Conservation (phyloP, 2,329 filamentous ascomycete species). For the Claviceps humidiphila region DNA sequence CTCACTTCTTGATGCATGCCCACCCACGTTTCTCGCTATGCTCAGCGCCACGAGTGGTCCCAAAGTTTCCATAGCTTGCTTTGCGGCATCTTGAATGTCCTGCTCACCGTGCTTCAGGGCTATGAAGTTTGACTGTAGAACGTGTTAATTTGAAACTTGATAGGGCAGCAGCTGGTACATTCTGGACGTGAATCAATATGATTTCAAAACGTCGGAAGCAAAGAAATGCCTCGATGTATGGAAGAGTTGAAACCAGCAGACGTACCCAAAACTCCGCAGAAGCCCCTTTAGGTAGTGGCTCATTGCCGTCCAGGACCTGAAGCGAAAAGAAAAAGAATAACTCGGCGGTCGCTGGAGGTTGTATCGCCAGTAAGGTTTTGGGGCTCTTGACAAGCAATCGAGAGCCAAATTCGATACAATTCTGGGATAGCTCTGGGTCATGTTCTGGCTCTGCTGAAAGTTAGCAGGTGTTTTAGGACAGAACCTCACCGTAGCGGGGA, state of each 20-base stretch:
- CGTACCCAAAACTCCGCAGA: constrained; percentile 65
- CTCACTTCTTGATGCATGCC: constrained; percentile 56
- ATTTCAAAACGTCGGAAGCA: too few relatives aligned
- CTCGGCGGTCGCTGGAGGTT: constrained; percentile 43
- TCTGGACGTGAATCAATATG: background rate
- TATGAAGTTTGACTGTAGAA: constrained; percentile 37
- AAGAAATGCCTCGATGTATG: too few relatives aligned
- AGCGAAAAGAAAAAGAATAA: constrained; percentile 61
- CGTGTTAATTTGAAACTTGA: background rate
- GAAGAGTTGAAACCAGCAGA: background rate
- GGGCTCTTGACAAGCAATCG: constrained; percentile 49
- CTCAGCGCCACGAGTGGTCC: constrained; percentile 47
- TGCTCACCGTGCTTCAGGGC: constrained; percentile 29
- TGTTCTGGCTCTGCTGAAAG: constrained; percentile 46
- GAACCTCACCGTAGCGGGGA: background rate
- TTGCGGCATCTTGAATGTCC: constrained; percentile 29
- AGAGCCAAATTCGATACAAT: constrained; percentile 58
- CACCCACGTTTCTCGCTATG: constrained; percentile 52
- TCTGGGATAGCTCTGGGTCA: constrained; percentile 60
- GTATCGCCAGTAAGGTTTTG: constrained; percentile 44
- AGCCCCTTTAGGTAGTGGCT: constrained; percentile 62
- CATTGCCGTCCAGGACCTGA: constrained; percentile 54
- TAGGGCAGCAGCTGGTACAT: background rate
- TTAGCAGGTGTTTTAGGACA: background rate
- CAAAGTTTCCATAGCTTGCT: constrained; percentile 41